phyloP scores from a whole-genome alignment of 2,329 filamentous ascomycete species.

The Calcarisporium arbuscula region DNA sequence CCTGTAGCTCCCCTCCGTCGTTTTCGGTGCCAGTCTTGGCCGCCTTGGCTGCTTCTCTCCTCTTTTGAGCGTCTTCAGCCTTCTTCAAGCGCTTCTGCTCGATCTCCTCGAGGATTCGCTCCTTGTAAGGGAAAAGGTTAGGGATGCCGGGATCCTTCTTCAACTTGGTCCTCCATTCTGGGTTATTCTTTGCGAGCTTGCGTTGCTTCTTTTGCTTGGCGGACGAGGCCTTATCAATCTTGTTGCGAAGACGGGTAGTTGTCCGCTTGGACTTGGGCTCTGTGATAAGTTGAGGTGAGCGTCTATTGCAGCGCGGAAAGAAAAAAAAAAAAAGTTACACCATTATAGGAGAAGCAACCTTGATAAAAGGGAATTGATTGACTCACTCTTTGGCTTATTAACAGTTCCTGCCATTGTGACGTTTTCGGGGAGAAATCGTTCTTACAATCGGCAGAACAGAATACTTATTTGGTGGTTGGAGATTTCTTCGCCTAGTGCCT shows the following conservation, averaged over 20 bases:
- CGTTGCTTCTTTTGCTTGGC: conserved; percentile 86
- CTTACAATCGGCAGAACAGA: too few species aligned
- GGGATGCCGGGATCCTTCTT: conserved; percentile 99
- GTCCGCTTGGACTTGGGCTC: conserved; percentile 93
- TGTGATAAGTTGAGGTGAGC: conserved; percentile 27
- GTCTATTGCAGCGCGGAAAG: too few species aligned
- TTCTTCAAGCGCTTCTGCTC: conserved; percentile 80
- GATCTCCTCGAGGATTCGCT: conserved; percentile 88
- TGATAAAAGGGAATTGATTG: too few species aligned
- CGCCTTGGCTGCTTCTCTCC: conserved; percentile 66
- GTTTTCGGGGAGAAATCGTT: conserved; percentile 1
- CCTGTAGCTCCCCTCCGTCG: conserved; percentile 38
- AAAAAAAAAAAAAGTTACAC: too few species aligned
- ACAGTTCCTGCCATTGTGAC: conserved; percentile 46
- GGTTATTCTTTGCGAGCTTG: conserved; percentile 92
- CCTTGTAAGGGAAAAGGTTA: conserved; percentile 96
- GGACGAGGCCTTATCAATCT: conserved; percentile 87
- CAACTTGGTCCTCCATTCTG: conserved; percentile 88
- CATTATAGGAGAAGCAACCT: too few species aligned
- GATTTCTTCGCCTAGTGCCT: conserved; percentile 6
- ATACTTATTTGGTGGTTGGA: conserved; percentile 14
- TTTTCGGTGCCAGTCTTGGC: conserved; percentile 47
- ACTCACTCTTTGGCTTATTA: conserved; percentile 49
- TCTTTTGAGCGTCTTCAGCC: conserved; percentile 67
- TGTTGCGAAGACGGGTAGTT: conserved; percentile 83